Percentiles rank a stretch among this genome's conserved stretches.
phyloP scores from a whole-genome alignment of 2,329 filamentous ascomycete species.

The Aureobasidium pullulans region DNA sequence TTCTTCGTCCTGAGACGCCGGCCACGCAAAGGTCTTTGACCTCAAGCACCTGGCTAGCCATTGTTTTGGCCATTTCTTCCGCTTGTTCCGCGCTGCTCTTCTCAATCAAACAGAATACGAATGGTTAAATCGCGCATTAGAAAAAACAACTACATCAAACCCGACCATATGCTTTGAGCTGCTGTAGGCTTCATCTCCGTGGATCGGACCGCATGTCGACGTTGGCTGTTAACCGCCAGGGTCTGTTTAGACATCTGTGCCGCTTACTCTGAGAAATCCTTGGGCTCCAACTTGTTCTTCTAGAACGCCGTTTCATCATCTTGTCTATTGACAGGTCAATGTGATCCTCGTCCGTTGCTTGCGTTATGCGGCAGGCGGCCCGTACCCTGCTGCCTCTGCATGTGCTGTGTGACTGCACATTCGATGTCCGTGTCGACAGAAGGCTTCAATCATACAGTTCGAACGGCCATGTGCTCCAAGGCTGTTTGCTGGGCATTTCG shows the following conservation, averaged over 20 bases:
- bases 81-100: neutral
- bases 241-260: neutral
- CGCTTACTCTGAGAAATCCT: neutral
- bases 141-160: neutral
- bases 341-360: neutral
- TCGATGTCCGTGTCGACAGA: neutral
- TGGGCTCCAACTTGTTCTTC: neutral
- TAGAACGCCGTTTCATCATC: slow-evolving; percentile 3
- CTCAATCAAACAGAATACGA: neutral
- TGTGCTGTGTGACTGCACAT: neutral
- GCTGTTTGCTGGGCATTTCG: no score
- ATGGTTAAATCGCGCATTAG: neutral
- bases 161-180: neutral
- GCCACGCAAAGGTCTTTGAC: neutral
- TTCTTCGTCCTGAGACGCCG: slow-evolving; percentile 8
- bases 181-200: neutral
- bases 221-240: neutral
- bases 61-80: neutral
- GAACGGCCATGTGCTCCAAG: neutral
- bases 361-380: slow-evolving; percentile 4
- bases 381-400: slow-evolving; percentile 8
- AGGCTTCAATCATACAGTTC: neutral
- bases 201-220: neutral
- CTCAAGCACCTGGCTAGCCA: neutral
- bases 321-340: slow-evolving; percentile 6